Percentiles rank a stretch among this genome's conserved stretches.
phyloP scores from a whole-genome alignment of 75 land plant species.

The Isoetes taiwanensis region DNA sequence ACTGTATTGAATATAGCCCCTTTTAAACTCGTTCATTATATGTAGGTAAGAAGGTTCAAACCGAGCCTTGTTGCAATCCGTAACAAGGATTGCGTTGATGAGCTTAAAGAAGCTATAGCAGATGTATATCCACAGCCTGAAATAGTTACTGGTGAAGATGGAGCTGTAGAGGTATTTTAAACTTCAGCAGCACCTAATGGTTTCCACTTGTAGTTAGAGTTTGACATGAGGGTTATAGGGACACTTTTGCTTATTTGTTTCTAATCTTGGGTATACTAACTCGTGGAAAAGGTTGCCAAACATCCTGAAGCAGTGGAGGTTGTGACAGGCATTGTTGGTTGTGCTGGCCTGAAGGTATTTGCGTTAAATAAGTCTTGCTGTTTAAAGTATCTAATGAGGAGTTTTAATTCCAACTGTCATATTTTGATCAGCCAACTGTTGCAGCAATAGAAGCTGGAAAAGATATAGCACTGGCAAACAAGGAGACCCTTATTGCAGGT shows the following conservation, averaged over 20 bases:
- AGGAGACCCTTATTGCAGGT: constrained; percentile 94
- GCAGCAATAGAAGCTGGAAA: constrained; percentile 97
- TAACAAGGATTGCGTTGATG: constrained; percentile 45
- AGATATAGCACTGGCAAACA: constrained; percentile 93
- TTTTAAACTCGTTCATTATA: not conserved
- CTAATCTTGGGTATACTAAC: not conserved
- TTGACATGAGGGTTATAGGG: not conserved
- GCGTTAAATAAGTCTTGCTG: not conserved
- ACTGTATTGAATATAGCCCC: not conserved
- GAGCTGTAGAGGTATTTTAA: constrained; percentile 57
- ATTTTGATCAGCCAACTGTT: constrained; percentile 68
- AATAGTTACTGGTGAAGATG: constrained; percentile 81
- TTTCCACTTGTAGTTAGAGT: too few relatives aligned
- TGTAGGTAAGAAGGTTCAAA: constrained; percentile 67
- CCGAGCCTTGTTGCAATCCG: constrained; percentile 72
- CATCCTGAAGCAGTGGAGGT: constrained; percentile 94
- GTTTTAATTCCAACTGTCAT: not conserved
- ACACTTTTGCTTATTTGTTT: not conserved
- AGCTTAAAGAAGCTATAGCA: constrained; percentile 81
- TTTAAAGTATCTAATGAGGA: not conserved
- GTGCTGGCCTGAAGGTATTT: constrained; percentile 84
- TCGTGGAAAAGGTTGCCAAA: constrained; percentile 55
- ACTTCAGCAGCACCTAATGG: too few relatives aligned
- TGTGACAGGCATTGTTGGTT: constrained; percentile 95
- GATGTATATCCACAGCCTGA: constrained; percentile 63